Conservation (phyloP, 345 rosid genomes). For the Hirschfeldia incana region DNA sequence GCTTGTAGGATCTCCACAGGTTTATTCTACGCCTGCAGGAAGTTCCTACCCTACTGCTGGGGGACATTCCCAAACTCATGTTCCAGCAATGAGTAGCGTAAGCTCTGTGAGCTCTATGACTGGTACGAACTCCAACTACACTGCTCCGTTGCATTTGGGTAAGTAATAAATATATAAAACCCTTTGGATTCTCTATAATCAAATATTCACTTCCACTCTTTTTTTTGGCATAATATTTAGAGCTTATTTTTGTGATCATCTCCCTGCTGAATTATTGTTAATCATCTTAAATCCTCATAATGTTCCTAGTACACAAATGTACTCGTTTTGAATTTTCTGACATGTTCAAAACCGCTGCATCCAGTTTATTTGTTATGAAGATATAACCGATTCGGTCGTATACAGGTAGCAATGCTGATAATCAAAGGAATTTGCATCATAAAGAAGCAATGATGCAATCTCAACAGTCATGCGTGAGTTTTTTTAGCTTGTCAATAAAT, state of each 20-base stretch:
- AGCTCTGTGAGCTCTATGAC: slow-evolving; percentile 83
- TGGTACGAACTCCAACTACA: slow-evolving; percentile 72
- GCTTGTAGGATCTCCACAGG: slow-evolving; percentile 82
- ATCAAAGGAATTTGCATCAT: slow-evolving; percentile 82
- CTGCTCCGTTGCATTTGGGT: slow-evolving; percentile 86
- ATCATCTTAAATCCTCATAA: not conserved
- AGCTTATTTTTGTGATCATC: slow-evolving; percentile 16
- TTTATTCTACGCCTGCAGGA: slow-evolving; percentile 64
- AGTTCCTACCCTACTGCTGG: slow-evolving; percentile 69
- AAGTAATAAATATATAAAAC: slow-evolving; percentile 1
- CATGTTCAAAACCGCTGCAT: slow-evolving; percentile 3
- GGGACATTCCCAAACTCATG: slow-evolving; percentile 77
- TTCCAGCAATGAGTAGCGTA: slow-evolving; percentile 76
- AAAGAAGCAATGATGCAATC: slow-evolving; percentile 97
- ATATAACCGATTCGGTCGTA: slow-evolving; percentile 26
- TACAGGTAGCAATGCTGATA: slow-evolving; percentile 91
- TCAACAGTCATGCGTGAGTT: slow-evolving; percentile 88
- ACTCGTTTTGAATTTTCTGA: not conserved
- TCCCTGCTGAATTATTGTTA: not conserved
- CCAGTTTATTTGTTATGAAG: not conserved
- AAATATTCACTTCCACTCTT: not conserved
- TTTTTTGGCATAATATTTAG: slow-evolving; percentile 1
- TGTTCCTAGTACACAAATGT: not conserved
- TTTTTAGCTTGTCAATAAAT: slow-evolving; percentile 6
- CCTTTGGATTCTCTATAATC: not conserved